Conservation (phyloP, 176 grass and related monocot genomes). For the Cenchrus americanus region DNA sequence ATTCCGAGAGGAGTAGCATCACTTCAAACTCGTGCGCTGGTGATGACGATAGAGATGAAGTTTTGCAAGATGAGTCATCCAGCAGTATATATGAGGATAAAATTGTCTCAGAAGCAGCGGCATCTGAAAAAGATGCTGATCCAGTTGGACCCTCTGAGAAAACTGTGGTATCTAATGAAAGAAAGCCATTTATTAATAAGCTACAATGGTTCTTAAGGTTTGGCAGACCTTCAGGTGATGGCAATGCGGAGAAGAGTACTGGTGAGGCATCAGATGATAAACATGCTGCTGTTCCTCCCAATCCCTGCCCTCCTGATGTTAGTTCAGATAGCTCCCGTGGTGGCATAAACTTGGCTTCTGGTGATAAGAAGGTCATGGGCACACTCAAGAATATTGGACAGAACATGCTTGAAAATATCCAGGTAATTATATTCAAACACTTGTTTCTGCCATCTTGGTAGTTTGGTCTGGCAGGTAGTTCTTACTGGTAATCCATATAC, state of each 20-base stretch:
- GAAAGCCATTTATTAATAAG: conserved; percentile 70
- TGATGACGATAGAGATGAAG: conserved; percentile 60
- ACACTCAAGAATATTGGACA: conserved; percentile 80
- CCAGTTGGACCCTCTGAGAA: conserved; percentile 41
- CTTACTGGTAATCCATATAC: neutral
- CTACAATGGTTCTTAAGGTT: conserved; percentile 80
- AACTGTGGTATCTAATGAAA: conserved; percentile 53
- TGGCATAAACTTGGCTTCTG: conserved; percentile 47
- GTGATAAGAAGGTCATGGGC: conserved; percentile 81
- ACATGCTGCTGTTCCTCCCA: conserved; percentile 10
- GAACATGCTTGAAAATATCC: conserved; percentile 96
- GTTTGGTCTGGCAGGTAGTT: too few relatives aligned
- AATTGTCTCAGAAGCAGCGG: conserved; percentile 21
- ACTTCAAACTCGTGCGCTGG: conserved; percentile 74
- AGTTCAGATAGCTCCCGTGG: conserved; percentile 34
- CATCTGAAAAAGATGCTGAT: conserved; percentile 22
- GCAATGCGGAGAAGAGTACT: conserved; percentile 46
- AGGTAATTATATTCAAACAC: conserved; percentile 52
- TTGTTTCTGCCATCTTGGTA: neutral
- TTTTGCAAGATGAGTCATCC: conserved; percentile 39
- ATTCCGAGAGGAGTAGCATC: conserved; percentile 74
- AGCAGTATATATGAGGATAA: conserved; percentile 39
- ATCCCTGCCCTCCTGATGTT: conserved; percentile 37
- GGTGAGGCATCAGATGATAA: conserved; percentile 38
- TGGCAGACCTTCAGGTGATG: conserved; percentile 60